Evolutionary conservation across 257 asterid genomes (phyloP).

Genomic region (Solanum stenotomum): DNA sequence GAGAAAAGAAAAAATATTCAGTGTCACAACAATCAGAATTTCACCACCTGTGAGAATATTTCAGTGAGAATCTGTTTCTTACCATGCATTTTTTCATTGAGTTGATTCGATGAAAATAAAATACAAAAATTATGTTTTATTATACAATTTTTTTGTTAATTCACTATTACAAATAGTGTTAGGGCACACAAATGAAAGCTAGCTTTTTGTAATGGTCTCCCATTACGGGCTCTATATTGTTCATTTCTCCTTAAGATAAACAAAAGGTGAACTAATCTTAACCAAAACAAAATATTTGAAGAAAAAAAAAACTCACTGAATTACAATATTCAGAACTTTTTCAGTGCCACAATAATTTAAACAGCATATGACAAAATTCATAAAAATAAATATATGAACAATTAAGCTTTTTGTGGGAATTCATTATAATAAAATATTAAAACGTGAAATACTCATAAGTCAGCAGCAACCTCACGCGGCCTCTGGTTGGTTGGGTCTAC

Average conservation of each 20-base stretch:
- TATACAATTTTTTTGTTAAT: too few species aligned
- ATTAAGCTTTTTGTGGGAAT: neutral
- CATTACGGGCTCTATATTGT: neutral
- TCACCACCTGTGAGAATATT: too few species aligned
- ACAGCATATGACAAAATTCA: neutral
- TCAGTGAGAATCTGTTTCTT: too few species aligned
- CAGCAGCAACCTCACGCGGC: constrained; percentile 1
- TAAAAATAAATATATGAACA: neutral
- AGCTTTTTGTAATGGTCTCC: neutral
- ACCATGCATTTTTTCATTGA: too few species aligned
- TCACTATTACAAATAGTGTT: neutral
- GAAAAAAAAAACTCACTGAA: neutral
- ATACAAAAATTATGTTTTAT: too few species aligned
- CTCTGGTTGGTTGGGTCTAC: constrained; percentile 25
- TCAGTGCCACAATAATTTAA: neutral
- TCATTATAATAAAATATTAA: neutral
- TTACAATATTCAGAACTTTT: neutral
- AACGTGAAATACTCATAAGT: constrained; percentile 7
- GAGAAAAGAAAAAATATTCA: neutral
- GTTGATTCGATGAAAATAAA: too few species aligned
- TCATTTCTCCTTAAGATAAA: neutral
- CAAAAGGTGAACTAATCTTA: neutral
- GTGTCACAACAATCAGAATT: neutral
- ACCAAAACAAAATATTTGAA: neutral
- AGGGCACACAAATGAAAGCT: neutral